phyloP scores from a whole-genome alignment of 352 stramenopile genomes.

The Pythium dissimile region DNA sequence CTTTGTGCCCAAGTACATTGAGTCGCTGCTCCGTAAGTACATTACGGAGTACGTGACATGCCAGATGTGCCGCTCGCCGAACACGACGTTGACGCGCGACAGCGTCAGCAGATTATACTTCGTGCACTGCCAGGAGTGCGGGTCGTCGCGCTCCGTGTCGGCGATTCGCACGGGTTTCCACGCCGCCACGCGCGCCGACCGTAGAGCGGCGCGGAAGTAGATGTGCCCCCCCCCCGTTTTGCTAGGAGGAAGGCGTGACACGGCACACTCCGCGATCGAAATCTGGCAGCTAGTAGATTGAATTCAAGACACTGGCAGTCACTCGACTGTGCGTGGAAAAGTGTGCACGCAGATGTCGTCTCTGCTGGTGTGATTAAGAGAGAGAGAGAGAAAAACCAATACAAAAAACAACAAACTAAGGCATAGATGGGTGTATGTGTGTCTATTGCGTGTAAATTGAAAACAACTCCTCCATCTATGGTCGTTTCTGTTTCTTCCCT shows the following conservation, averaged over 20 bases:
- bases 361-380: not conserved
- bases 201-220: conserved; percentile 85
- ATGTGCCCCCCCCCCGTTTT: not conserved
- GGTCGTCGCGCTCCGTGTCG: conserved; percentile 94
- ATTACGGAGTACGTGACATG: conserved; percentile 99
- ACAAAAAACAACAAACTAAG: not conserved
- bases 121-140: conserved; percentile 98
- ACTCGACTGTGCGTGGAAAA: no score
- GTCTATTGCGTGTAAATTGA: not conserved
- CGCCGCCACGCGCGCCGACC: conserved; percentile 86
- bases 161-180: conserved; percentile 98
- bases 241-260: not conserved
- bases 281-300: conserved; percentile 1
- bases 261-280: not conserved
- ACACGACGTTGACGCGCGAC: conserved; percentile 98
- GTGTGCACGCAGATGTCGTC: no score
- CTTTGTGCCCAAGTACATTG: conserved; percentile 99
- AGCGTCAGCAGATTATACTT: conserved; percentile 97
- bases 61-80: conserved; percentile 98
- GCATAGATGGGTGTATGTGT: not conserved
- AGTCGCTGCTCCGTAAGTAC: conserved; percentile 99
- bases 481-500: conserved; percentile 35
- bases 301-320: not conserved
- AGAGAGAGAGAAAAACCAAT: not conserved
- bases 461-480: conserved; percentile 3